phyloP scores from a whole-genome alignment of 2,329 filamentous ascomycete species.

The Xylaria sp. region DNA sequence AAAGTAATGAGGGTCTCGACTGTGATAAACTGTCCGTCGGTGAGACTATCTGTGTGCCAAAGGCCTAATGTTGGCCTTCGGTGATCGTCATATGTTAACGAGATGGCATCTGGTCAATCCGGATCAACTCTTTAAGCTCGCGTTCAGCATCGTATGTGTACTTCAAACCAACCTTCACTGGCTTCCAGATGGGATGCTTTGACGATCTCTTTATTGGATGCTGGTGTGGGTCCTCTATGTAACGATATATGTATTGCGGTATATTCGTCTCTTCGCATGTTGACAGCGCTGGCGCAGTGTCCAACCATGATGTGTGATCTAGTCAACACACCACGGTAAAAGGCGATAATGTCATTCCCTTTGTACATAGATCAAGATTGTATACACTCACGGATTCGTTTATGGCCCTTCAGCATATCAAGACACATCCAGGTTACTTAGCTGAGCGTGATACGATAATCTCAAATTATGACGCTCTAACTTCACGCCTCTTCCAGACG shows the following conservation, averaged over 20 bases:
- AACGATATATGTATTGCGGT: background rate
- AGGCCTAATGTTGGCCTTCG: conserved; percentile 9
- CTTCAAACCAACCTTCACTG: background rate
- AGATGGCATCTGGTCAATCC: background rate
- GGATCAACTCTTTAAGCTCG: background rate
- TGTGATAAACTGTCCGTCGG: conserved; percentile 60
- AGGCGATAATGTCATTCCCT: background rate
- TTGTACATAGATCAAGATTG: background rate
- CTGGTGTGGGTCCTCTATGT: background rate
- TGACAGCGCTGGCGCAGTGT: conserved; percentile 19
- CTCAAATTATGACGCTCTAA: background rate
- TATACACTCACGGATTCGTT: background rate
- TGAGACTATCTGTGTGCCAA: conserved; percentile 58
- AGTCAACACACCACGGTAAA: background rate
- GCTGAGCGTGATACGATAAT: conserved; percentile 10
- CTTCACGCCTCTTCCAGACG: too few species aligned
- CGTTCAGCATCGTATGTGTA: too few species aligned
- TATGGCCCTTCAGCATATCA: background rate
- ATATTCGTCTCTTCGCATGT: background rate
- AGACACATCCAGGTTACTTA: background rate
- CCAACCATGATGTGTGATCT: background rate
- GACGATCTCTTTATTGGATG: background rate
- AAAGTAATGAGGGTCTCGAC: conserved; percentile 58
- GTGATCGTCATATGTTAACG: background rate
- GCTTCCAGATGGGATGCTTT: background rate